Percentiles rank a stretch among this genome's conserved stretches.
Evolutionary conservation across 2,329 filamentous ascomycete species (phyloP).

Genomic region (Bretziella fagacearum): DNA sequence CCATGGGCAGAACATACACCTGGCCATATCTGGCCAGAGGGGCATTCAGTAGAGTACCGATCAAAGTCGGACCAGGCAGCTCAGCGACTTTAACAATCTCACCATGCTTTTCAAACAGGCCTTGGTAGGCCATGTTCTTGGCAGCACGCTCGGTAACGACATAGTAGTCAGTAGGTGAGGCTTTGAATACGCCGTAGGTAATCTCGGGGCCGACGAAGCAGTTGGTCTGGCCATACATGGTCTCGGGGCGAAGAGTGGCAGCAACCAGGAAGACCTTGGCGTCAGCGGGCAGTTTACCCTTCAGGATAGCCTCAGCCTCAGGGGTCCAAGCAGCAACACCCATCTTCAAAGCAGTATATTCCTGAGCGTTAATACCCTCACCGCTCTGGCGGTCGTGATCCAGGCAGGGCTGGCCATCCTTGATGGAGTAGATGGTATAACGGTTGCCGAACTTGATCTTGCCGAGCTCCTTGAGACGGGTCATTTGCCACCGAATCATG

Average conservation of each 20-base stretch:
- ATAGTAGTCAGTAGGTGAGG: constrained; percentile 62
- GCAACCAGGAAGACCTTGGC: constrained; percentile 79
- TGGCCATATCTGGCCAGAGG: constrained; percentile 74
- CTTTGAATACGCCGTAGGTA: constrained; percentile 75
- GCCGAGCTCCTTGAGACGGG: constrained; percentile 66
- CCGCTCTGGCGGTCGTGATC: constrained; percentile 32
- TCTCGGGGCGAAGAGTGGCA: constrained; percentile 85
- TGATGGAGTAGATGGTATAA: constrained; percentile 85
- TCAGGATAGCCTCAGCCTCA: constrained; percentile 51
- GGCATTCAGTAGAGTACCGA: constrained; percentile 79
- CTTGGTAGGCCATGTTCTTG: constrained; percentile 93
- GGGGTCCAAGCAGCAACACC: constrained; percentile 81
- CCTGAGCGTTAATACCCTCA: constrained; percentile 52
- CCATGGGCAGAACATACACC: constrained; percentile 87
- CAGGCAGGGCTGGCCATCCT: constrained; percentile 39
- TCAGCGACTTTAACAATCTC: constrained; percentile 58
- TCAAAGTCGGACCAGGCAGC: constrained; percentile 57
- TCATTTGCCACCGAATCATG: constrained; percentile 96
- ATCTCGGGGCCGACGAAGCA: constrained; percentile 90
- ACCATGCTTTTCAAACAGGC: constrained; percentile 62
- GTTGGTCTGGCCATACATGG: constrained; percentile 96
- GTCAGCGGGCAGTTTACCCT: constrained; percentile 60
- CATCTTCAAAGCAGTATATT: constrained; percentile 86
- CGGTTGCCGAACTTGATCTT: constrained; percentile 90
- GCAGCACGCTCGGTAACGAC: constrained; percentile 72